A percentile compares a stretch with the other conserved stretches of the same genome.
These are phyloP conservation scores for Aspergillus sergii DNA, from an alignment of 2,329 filamentous ascomycete species.

Conservation along the genomic window DNA sequence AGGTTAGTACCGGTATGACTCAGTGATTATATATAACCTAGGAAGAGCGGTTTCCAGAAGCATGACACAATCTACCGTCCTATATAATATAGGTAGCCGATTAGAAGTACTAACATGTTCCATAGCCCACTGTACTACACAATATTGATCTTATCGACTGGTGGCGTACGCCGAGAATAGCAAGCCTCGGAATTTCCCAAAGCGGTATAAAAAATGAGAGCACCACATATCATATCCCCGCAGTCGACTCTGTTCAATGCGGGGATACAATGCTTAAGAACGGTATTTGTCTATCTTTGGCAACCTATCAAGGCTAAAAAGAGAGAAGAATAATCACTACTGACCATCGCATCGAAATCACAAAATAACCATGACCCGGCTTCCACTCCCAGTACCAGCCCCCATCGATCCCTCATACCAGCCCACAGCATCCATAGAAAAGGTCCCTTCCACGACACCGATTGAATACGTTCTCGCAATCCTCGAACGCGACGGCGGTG, in stretches of 20 bases:
- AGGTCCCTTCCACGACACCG: slow-evolving; percentile 26
- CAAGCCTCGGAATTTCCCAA: not conserved
- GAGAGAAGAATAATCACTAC: not conserved
- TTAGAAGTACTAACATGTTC: too few relatives aligned
- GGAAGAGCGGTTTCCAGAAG: too few relatives aligned
- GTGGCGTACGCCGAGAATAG: too few relatives aligned
- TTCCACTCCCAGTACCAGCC: slow-evolving; percentile 11
- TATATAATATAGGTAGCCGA: too few relatives aligned
- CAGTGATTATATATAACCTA: too few relatives aligned
- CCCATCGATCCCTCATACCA: slow-evolving; percentile 12
- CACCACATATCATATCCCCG: not conserved
- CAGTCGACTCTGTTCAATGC: too few relatives aligned
- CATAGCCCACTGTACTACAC: too few relatives aligned
- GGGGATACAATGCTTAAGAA: not conserved
- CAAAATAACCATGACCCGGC: slow-evolving; percentile 5
- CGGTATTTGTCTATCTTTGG: not conserved
- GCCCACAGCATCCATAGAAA: slow-evolving; percentile 21
- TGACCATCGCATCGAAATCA: not conserved
- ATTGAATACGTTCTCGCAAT: slow-evolving; percentile 33
- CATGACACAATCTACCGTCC: too few relatives aligned
- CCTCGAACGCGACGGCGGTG: slow-evolving; percentile 35
- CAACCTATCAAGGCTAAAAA: not conserved
- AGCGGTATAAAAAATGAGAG: not conserved
- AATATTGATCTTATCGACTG: too few relatives aligned
- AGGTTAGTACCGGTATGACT: too few relatives aligned